These are phyloP conservation scores for Erodium moschatum DNA, from an alignment of 441 rosid genomes.

Conservation along the genomic window DNA sequence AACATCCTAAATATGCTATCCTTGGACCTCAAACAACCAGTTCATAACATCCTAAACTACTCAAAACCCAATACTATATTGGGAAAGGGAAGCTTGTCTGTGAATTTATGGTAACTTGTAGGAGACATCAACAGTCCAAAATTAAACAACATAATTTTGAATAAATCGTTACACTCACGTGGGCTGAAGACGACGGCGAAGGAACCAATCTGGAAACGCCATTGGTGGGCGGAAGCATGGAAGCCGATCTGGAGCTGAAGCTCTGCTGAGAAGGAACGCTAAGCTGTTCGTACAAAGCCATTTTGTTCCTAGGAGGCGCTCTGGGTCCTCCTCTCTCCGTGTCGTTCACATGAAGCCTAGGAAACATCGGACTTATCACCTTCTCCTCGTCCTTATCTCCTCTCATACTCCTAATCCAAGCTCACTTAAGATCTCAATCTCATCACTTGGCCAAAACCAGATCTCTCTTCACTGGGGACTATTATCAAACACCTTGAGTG, in stretches of 20 bases:
- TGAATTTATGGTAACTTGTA: background rate
- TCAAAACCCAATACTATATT: too few species aligned
- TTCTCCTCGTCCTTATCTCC: slow-evolving; percentile 62
- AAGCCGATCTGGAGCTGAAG: slow-evolving; percentile 38
- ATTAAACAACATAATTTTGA: background rate
- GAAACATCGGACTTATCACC: slow-evolving; percentile 67
- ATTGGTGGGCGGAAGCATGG: slow-evolving; percentile 26
- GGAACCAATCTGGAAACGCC: slow-evolving; percentile 29
- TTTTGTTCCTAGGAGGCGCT: slow-evolving; percentile 96
- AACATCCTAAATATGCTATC: too few species aligned
- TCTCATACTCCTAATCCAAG: slow-evolving; percentile 36
- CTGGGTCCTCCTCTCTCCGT: slow-evolving; percentile 80
- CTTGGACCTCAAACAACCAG: background rate
- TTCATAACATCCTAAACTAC: background rate
- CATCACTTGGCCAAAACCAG: slow-evolving; percentile 14
- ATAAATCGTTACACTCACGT: slow-evolving; percentile 34
- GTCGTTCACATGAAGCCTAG: slow-evolving; percentile 82
- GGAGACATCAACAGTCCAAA: background rate
- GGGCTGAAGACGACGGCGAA: slow-evolving; percentile 32
- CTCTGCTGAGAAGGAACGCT: slow-evolving; percentile 64
- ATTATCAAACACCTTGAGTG: background rate
- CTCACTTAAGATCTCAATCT: slow-evolving; percentile 19
- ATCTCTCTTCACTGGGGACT: slow-evolving; percentile 6
- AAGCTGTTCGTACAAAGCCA: slow-evolving; percentile 94
- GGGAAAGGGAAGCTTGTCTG: background rate